These are phyloP conservation scores for Camptophora hylomeconis DNA, from an alignment of 2,329 filamentous ascomycete genomes.

Conservation along the genomic window DNA sequence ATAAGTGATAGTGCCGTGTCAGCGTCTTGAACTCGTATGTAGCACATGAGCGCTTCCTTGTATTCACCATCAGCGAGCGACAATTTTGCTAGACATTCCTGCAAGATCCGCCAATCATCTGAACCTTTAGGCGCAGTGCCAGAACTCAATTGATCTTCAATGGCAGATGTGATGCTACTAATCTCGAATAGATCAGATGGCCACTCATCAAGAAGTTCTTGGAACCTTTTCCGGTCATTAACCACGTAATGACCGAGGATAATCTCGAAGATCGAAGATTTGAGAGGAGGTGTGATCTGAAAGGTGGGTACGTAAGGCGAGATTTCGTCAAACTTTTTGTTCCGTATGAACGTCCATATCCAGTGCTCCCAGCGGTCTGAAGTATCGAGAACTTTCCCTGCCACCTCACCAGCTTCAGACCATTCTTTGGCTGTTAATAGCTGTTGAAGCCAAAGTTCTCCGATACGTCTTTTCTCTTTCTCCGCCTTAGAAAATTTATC, in stretches of 20 bases:
- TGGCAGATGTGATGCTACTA: constrained; percentile 57
- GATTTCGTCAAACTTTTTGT: constrained; percentile 80
- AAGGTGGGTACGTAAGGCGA: constrained; percentile 67
- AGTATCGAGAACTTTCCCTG: constrained; percentile 68
- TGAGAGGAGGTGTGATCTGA: constrained; percentile 64
- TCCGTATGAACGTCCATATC: constrained; percentile 83
- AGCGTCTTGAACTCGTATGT: constrained; percentile 82
- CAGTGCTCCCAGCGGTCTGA: constrained; percentile 86
- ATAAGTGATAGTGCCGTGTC: constrained; percentile 81
- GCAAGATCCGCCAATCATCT: constrained; percentile 80
- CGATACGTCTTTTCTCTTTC: constrained; percentile 79
- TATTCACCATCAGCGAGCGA: constrained; percentile 71
- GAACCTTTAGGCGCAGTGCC: constrained; percentile 58
- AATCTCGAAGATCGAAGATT: constrained; percentile 74
- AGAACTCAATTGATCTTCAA: constrained; percentile 71
- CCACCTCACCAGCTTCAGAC: constrained; percentile 63
- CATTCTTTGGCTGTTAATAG: constrained; percentile 64
- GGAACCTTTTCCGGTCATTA: constrained; percentile 60
- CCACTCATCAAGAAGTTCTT: constrained; percentile 71
- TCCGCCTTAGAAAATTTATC: constrained; percentile 51
- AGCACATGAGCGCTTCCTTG: constrained; percentile 74
- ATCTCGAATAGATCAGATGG: constrained; percentile 72
- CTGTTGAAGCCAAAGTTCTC: constrained; percentile 86
- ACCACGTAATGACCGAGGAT: constrained; percentile 81
- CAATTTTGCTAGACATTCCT: constrained; percentile 71